Percentiles rank a stretch among this genome's conserved stretches.
Evolutionary conservation across 1,139 yeast species (phyloP).

Genomic region (Candida sp.): DNA sequence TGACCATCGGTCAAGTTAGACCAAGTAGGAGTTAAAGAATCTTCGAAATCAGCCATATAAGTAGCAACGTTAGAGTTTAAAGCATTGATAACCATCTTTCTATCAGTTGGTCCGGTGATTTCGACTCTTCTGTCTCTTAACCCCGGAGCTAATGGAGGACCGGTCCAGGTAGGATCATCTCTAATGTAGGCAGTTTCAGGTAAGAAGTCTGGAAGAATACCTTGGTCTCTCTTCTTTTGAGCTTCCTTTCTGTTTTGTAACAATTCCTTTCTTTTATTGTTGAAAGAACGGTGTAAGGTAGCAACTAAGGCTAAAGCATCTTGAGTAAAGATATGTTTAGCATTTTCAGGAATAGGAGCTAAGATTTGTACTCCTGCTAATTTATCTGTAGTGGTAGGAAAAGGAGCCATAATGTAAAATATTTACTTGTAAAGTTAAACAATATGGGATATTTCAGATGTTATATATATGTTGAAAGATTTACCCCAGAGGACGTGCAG

Average conservation of each 20-base stretch:
- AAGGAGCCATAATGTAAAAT: conserved; percentile 40
- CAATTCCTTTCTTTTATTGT: conserved; percentile 56
- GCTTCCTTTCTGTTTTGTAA: conserved; percentile 57
- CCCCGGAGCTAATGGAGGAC: conserved; percentile 75
- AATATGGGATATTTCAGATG: too few species aligned
- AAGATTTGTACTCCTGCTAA: conserved; percentile 63
- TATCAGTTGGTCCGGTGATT: conserved; percentile 86
- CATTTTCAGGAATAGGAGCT: conserved; percentile 58
- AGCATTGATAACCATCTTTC: conserved; percentile 94
- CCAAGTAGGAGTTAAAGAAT: conserved; percentile 97
- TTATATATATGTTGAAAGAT: neutral
- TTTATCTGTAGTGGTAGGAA: conserved; percentile 49
- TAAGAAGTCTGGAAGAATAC: conserved; percentile 67
- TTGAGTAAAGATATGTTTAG: conserved; percentile 60
- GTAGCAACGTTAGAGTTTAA: conserved; percentile 86
- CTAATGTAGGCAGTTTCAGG: conserved; percentile 71
- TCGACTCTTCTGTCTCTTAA: conserved; percentile 77
- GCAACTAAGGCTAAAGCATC: conserved; percentile 76
- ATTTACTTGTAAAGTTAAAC: neutral
- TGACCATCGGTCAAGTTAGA: conserved; percentile 83
- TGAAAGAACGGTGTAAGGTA: conserved; percentile 69
- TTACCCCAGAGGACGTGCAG: neutral
- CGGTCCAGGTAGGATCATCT: conserved; percentile 75
- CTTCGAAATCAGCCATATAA: conserved; percentile 95
- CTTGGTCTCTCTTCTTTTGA: conserved; percentile 63